Base-by-base conservation (phyloP, 139 green algal genomes). In the Chlamydomonas urium region DNA sequence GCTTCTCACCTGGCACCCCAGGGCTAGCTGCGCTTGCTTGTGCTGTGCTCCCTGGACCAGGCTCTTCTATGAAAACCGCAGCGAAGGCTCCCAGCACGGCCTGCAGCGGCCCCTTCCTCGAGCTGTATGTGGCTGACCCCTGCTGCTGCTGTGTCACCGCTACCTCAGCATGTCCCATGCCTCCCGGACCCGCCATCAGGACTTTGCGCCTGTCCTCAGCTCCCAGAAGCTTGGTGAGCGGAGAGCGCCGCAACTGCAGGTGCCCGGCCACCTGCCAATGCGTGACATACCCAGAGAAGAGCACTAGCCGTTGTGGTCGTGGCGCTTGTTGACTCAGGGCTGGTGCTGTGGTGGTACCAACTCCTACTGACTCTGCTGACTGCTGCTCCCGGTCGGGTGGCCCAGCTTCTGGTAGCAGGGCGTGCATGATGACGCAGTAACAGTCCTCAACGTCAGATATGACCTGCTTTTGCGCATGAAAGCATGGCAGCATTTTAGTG, bases 391-490 rank as follows among this genome's bases (percentile, higher is more conserved):
- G 31, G n/a, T n/a, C 59, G 29, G 5, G 31, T 26, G 8, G n/a
- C 31, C 4, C n/a, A 38, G 33, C 2, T 28, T 33, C 47, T 73
- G 66, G n/a, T 47, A 31, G 36, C 35, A 32, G n/a, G 26, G 48
- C 83, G 57, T 86, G 85, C 19, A 90, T 69, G 60, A 90, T 73
- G 2, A 90, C 85, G 47, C 78, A 88, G 69, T 87, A 90, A 69
- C 85, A 90, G 47, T 88, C 76, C 23, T 79, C 78, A 14, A 48
- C 36, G 31, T 77, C 57, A 19, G 67, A 68, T 8, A 89, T 66
- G 0, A 89, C 76, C 83, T 67, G 60, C n/a, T n/a, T n/a, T n/a
- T n/a, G n/a, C n/a, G n/a, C n/a, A n/a, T n/a, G n/a, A n/a, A n/a
- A n/a, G n/a, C n/a, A n/a, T n/a, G n/a, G n/a, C n/a, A n/a, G n/a